Conservation (phyloP, 108 stramenopile genomes). For the Stephanodiscus triporus region DNA sequence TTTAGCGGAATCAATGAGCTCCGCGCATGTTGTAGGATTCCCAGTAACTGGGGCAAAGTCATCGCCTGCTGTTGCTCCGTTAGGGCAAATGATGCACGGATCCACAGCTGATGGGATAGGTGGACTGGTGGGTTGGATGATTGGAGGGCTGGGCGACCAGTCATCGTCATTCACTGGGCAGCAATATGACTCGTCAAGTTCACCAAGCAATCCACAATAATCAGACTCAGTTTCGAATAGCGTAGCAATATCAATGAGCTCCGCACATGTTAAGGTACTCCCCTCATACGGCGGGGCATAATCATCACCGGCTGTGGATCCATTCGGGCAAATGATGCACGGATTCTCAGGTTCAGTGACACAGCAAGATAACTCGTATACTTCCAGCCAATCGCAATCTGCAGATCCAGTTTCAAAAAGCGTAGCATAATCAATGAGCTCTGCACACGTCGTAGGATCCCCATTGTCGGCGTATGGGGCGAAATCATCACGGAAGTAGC, state of each 20-base stretch:
- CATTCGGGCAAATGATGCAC: neutral
- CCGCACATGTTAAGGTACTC: neutral
- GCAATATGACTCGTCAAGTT: neutral
- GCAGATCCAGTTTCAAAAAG: neutral
- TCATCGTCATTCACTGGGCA: neutral
- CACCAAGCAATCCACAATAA: neutral
- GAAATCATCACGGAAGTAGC: neutral
- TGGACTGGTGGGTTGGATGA: no score
- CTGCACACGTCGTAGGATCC: neutral
- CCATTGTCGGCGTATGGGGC: neutral
- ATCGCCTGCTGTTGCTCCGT: conserved; percentile 1
- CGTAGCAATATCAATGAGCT: neutral
- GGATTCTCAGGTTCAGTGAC: neutral
- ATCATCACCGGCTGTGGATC: neutral
- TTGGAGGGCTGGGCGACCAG: no score
- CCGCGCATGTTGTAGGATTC: neutral
- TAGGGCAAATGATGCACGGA: conserved; percentile 3
- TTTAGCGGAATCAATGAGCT: neutral
- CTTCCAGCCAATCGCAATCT: neutral
- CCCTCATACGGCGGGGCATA: neutral
- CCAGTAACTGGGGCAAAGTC: neutral
- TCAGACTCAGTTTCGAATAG: neutral
- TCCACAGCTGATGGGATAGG: neutral
- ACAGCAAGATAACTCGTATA: neutral
- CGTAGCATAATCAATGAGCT: neutral